Evolutionary conservation across 805 yeast genomes (phyloP).

Genomic region (Pichia rugopelliculosa): DNA sequence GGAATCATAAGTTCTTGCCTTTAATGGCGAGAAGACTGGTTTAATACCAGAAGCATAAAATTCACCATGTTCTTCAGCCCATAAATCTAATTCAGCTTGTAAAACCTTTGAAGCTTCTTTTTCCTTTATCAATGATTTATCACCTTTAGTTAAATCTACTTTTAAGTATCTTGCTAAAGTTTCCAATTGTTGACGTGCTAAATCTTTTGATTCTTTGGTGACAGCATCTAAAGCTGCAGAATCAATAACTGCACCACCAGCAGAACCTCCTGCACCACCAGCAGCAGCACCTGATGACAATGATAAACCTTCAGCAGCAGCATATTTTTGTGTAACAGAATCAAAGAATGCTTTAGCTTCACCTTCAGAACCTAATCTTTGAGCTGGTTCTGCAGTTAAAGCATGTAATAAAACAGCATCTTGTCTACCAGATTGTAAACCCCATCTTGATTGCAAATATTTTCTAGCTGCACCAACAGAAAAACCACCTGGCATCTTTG

Average conservation of each 20-base stretch:
- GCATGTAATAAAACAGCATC: conserved; percentile 81
- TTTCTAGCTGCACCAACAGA: conserved; percentile 87
- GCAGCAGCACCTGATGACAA: conserved; percentile 54
- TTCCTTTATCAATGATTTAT: conserved; percentile 73
- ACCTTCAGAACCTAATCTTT: conserved; percentile 75
- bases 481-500: conserved; percentile 99
- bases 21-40: conserved; percentile 83
- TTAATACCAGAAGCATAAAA: conserved; percentile 85
- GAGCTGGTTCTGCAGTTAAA: conserved; percentile 82
- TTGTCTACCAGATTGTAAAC: conserved; percentile 90
- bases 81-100: conserved; percentile 86
- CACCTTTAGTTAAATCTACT: conserved; percentile 86
- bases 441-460: conserved; percentile 87
- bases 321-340: conserved; percentile 74
- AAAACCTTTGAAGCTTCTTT: conserved; percentile 77
- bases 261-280: conserved; percentile 42
- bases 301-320: conserved; percentile 71
- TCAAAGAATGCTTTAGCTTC: conserved; percentile 92
- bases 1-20: conserved; percentile 94
- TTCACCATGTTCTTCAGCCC: conserved; percentile 89
- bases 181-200: conserved; percentile 81
- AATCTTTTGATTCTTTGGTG: conserved; percentile 59
- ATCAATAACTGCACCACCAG: conserved; percentile 85
- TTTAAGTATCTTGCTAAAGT: conserved; percentile 92
- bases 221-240: conserved; percentile 89